Evolutionary conservation across 2,329 filamentous ascomycete species (phyloP).

Genomic region (Paracoccidioides lutzii): DNA sequence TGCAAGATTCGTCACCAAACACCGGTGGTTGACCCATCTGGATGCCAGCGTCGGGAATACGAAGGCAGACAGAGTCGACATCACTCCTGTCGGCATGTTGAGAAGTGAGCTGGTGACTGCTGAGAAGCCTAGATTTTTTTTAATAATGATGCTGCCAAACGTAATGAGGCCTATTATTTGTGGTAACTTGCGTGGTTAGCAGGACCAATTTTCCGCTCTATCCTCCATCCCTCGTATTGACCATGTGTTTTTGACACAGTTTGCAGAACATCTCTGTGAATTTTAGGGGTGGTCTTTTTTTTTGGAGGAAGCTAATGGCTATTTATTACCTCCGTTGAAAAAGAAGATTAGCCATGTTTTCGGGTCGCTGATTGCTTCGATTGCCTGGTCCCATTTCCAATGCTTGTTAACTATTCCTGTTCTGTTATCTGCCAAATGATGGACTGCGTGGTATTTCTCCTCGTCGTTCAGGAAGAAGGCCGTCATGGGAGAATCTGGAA

Average conservation of each 20-base stretch:
- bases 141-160: constrained; percentile 29
- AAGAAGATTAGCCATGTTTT: constrained; percentile 27
- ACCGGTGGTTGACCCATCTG: constrained; percentile 19
- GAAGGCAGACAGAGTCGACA: constrained; percentile 22
- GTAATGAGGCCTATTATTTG: constrained; percentile 19
- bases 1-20: constrained; percentile 20
- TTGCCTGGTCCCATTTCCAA: constrained; percentile 20
- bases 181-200: neutral
- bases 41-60: constrained; percentile 20
- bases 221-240: neutral
- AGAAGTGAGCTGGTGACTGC: constrained; percentile 24
- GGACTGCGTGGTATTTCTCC: constrained; percentile 38
- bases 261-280: too few species aligned
- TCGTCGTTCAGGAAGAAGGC: constrained; percentile 45
- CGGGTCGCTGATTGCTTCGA: constrained; percentile 22
- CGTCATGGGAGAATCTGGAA: constrained; percentile 30
- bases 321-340: constrained; percentile 24
- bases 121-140: constrained; percentile 25
- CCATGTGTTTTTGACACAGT: neutral
- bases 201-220: neutral
- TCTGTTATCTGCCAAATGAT: constrained; percentile 26
- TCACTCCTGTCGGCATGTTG: constrained; percentile 25
- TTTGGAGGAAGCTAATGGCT: neutral
- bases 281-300: neutral
- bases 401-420: constrained; percentile 25